Evolutionary conservation across 148 eudicot species (phyloP).

Genomic region (Rhododendron simsii): DNA sequence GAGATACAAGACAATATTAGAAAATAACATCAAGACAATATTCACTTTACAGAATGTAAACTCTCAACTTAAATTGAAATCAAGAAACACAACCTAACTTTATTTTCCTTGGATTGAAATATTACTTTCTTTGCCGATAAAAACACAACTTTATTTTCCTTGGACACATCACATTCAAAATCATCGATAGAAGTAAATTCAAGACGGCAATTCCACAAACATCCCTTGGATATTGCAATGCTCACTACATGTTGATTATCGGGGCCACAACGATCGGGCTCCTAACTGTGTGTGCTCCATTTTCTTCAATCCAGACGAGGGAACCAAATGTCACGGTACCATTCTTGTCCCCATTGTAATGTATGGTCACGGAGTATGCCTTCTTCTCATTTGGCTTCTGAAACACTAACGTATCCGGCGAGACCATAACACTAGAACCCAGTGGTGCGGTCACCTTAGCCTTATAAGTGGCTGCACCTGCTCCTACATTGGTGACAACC

Average conservation of each 20-base stretch:
- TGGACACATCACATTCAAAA: no score
- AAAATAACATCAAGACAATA: no score
- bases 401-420: conserved; percentile 5
- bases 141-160: background rate
- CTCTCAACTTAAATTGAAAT: background rate
- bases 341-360: background rate
- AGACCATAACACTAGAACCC: conserved; percentile 6
- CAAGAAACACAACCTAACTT: background rate
- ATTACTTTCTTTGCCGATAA: no score
- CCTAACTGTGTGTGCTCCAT: background rate
- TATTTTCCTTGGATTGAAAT: no score
- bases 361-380: background rate
- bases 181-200: no score
- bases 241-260: background rate
- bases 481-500: conserved; percentile 13
- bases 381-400: background rate
- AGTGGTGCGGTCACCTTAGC: conserved; percentile 8
- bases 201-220: background rate
- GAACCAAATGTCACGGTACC: conserved; percentile 1
- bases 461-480: background rate
- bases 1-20: no score
- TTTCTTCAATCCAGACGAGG: conserved; percentile 9
- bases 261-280: conserved; percentile 16
- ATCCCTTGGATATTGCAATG: background rate
- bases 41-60: background rate